These are phyloP conservation scores for Jamesozyma lodderae DNA, from an alignment of 805 yeast species.

Conservation along the genomic window DNA sequence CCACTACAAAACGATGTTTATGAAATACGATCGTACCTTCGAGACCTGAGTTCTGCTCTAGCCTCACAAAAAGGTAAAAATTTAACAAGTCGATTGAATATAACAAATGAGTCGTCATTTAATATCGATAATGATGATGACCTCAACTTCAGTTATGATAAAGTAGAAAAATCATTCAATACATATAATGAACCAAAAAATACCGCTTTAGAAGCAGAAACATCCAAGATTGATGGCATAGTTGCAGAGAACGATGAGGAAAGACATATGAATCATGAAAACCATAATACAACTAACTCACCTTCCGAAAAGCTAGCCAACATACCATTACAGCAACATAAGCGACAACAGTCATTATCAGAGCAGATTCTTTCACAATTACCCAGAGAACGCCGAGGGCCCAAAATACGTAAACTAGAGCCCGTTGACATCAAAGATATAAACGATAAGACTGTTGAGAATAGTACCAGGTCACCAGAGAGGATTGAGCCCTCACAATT, in stretches of 20 bases:
- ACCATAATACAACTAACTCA: too few species aligned
- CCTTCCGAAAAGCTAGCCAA: too few species aligned
- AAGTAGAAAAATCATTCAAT: background rate
- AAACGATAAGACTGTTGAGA: background rate
- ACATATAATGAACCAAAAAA: background rate
- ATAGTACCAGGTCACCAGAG: background rate
- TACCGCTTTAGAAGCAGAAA: background rate
- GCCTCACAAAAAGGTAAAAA: constrained; percentile 12
- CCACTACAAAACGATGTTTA: constrained; percentile 9
- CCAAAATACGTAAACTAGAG: constrained; percentile 13
- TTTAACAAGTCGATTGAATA: constrained; percentile 5
- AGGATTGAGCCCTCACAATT: background rate
- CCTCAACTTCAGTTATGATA: background rate
- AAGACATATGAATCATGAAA: too few species aligned
- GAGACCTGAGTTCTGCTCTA: constrained; percentile 20
- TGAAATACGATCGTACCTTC: constrained; percentile 16
- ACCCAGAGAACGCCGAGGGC: constrained; percentile 4
- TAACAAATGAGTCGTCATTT: background rate
- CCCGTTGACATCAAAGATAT: constrained; percentile 10
- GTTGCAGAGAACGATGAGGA: background rate
- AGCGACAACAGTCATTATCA: constrained; percentile 4
- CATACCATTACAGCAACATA: background rate
- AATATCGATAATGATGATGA: background rate
- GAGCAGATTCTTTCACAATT: constrained; percentile 11
- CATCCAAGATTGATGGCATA: background rate